Base-by-base conservation (phyloP, 495 filamentous ascomycete genomes). In the Penicillium herquei region DNA sequence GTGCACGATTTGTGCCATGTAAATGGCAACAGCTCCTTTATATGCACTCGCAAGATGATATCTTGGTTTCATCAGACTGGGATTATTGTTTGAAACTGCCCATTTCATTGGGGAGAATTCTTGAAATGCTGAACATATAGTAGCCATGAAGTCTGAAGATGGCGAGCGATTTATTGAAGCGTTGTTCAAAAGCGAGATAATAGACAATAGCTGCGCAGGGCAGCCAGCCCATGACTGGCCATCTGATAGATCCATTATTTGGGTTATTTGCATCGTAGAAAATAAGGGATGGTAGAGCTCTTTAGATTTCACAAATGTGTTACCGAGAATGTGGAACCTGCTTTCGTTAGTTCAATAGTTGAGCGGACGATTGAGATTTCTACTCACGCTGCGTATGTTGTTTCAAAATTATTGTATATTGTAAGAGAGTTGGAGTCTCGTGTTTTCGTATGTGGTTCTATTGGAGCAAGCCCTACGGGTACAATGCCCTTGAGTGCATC, bases 21-120 rank as follows among this genome's bases (percentile, higher is more conserved):
- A 64, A n/a, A 64, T 64, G 13, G 18, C 32, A 39, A 56, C 55
- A 7, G 62, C 54, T 9, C 49, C 54, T 35, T 54, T 41, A 13
- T 55, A 64, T 0, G 53, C 51, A 16, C 51, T 49, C 2, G 62
- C 51, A 17, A 64, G 12, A 50, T 61, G 57, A 50, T 55, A 64
- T 34, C 62, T 31, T 0, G 51, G 12, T 26, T 47, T 58, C 47
- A 64, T 45, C 12, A 51, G 43, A 1, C 13, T 7, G 3, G 43
- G 10, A 2, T 52, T 33, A 3, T 16, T 5, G 21, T 40, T 34
- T 9, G 34, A 10, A 37, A 37, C 7, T 10, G 34, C 34, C 34
- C 34, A 37, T 37, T 37, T 37, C 34, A 37, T 37, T 10, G 34
- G 34, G 8, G 34, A 37, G 34, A 37, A 37, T 1, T 37, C 34